These are phyloP conservation scores for Solanum pimpinellifolium DNA, from an alignment of 257 asterid genomes.

Conservation along the genomic window DNA sequence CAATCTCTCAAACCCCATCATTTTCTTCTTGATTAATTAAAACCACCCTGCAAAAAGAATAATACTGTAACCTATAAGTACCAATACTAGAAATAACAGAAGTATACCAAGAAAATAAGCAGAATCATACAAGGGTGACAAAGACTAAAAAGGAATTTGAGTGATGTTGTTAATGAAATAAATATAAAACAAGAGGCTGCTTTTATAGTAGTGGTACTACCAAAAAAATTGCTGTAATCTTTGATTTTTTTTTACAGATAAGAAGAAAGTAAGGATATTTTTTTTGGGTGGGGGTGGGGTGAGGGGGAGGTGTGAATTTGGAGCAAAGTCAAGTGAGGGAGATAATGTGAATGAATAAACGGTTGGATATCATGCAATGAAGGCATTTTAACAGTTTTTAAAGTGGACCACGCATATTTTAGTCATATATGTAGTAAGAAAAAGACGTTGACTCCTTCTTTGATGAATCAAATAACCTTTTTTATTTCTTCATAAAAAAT, in stretches of 20 bases:
- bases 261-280: neutral
- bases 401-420: slow-evolving; percentile 8
- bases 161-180: neutral
- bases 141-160: neutral
- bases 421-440: neutral
- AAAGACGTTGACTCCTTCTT: neutral
- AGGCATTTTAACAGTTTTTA: slow-evolving; percentile 6
- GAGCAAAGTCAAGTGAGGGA: slow-evolving; percentile 10
- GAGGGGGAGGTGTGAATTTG: neutral
- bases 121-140: neutral
- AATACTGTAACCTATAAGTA: neutral
- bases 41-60: neutral
- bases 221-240: neutral
- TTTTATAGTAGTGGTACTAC: neutral
- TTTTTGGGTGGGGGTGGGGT: neutral
- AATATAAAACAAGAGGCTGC: neutral
- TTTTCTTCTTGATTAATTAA: slow-evolving; percentile 8
- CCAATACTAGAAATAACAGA: neutral
- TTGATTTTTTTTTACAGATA: neutral
- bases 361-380: slow-evolving; percentile 4
- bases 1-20: slow-evolving; percentile 37
- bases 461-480: neutral
- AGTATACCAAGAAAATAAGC: neutral
- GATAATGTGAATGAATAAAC: slow-evolving; percentile 16
- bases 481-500: neutral